These are phyloP conservation scores for Raphanus raphanistrum DNA, from an alignment of 345 rosid species.

Conservation along the genomic window DNA sequence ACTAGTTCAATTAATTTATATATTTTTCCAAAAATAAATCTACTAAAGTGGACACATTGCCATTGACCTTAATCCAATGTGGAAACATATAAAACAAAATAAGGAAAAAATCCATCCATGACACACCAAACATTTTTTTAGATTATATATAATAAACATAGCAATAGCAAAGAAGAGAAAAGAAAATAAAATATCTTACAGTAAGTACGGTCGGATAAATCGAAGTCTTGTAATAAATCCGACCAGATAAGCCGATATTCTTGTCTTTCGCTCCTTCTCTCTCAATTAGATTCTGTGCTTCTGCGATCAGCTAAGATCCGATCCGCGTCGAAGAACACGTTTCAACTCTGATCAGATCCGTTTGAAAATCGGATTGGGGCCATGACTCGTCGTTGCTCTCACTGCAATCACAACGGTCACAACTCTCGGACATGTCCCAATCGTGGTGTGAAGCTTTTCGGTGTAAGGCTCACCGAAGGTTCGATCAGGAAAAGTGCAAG, in stretches of 20 bases:
- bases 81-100: background rate
- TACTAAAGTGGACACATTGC: constrained; percentile 11
- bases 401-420: constrained; percentile 99
- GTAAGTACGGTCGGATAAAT: constrained; percentile 13
- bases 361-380: constrained; percentile 13
- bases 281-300: constrained; percentile 36
- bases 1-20: background rate
- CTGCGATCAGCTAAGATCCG: constrained; percentile 40
- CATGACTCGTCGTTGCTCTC: constrained; percentile 97
- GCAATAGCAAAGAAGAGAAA: background rate
- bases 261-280: constrained; percentile 25
- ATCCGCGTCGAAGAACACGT: constrained; percentile 23
- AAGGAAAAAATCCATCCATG: constrained; percentile 12
- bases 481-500: constrained; percentile 94
- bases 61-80: constrained; percentile 28
- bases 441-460: constrained; percentile 92
- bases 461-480: constrained; percentile 96
- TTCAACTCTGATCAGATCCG: constrained; percentile 37
- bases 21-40: background rate
- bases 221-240: constrained; percentile 26
- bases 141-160: background rate
- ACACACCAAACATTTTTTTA: constrained; percentile 17
- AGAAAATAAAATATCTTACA: background rate
- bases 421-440: constrained; percentile 97
- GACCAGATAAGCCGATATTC: constrained; percentile 41